phyloP scores from a whole-genome alignment of 2,329 filamentous ascomycete species.

The Didymosphaeria variabile region DNA sequence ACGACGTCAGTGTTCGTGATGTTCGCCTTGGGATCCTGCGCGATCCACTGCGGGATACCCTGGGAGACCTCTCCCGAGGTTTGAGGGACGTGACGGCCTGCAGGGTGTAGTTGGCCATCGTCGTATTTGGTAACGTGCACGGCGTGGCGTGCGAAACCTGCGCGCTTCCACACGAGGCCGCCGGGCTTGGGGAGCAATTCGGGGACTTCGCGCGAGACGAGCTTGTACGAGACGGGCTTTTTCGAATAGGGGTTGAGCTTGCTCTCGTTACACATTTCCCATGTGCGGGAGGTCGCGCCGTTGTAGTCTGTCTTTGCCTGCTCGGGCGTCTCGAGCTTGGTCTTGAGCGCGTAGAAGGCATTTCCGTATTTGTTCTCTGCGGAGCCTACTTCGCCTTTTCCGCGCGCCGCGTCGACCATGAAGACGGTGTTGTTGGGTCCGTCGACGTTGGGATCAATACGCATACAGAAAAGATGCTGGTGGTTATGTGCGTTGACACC shows the following conservation, averaged over 20 bases:
- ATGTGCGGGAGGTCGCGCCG: conserved; percentile 79
- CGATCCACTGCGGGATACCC: conserved; percentile 80
- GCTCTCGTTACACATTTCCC: conserved; percentile 88
- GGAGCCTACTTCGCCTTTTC: conserved; percentile 78
- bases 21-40: conserved; percentile 69
- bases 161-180: conserved; percentile 86
- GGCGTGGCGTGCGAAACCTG: conserved; percentile 85
- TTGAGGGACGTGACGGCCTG: conserved; percentile 86
- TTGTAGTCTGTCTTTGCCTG: conserved; percentile 82
- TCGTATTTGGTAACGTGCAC: conserved; percentile 88
- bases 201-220: conserved; percentile 86
- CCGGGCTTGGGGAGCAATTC: conserved; percentile 80
- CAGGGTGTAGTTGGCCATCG: conserved; percentile 84
- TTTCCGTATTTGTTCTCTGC: conserved; percentile 89
- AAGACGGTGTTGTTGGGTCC: conserved; percentile 86
- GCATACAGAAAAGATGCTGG: conserved; percentile 92
- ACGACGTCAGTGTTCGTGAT: conserved; percentile 88
- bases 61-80: conserved; percentile 80
- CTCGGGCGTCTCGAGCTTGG: conserved; percentile 75
- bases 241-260: conserved; percentile 86
- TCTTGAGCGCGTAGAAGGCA: conserved; percentile 86
- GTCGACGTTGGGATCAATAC: conserved; percentile 87
- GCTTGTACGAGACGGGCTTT: conserved; percentile 87
- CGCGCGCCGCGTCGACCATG: conserved; percentile 77
- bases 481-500: conserved; percentile 96